Base-by-base conservation (phyloP, 2,329 filamentous ascomycete genomes). In the Aspergillus brasiliensis region DNA sequence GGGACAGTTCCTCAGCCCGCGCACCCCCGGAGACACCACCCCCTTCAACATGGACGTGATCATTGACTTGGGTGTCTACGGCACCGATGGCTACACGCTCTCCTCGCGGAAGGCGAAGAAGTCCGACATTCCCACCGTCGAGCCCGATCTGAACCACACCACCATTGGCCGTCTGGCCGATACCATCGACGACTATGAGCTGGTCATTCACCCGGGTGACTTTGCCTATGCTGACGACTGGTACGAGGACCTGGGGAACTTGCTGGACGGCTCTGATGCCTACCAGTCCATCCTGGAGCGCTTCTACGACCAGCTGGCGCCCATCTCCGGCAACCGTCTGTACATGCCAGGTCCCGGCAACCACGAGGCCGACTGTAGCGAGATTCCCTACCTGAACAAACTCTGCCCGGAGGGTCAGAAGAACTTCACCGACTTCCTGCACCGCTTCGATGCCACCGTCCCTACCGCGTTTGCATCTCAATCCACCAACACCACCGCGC, bases 401-500 rank as follows among this genome's bases (percentile, higher is more conserved):
- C 66, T 70, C 5, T 74, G 72, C 51, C 71, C 70, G 0, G 71
- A 76, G 2, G 84, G 84, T 5, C 84, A 87, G 68, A 81, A 77
- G 64, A 87, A 87, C 71, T 87, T 87, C 69, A 86, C 84, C 3
- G 84, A 85, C 61, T 86, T 84, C 71, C 79, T 82, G 76, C 81
- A 80, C 62, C 81, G 84, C 27, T 87, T 84, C 67, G 80, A 81
- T 11, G 66, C 75, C 11, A 83, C 80, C 17, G 83, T 85, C 81
- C 82, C 84, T 0, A 78, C 73, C 0, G 72, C 81, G 0, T 86
- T 85, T 64, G 46, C 74, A 0, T 86, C 84, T 0, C 79, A 76
- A 0, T 86, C 83, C 0, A 57, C 71, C 8, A 74, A 79, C 68
- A 67, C 63, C 2, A 69, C 71, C 0, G 82, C 82, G 1, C 76